Percentiles rank a stretch among this genome's conserved stretches.
Evolutionary conservation across 1,284 basidiomycete genomes (phyloP).

Genomic region (Ustilago lituana): DNA sequence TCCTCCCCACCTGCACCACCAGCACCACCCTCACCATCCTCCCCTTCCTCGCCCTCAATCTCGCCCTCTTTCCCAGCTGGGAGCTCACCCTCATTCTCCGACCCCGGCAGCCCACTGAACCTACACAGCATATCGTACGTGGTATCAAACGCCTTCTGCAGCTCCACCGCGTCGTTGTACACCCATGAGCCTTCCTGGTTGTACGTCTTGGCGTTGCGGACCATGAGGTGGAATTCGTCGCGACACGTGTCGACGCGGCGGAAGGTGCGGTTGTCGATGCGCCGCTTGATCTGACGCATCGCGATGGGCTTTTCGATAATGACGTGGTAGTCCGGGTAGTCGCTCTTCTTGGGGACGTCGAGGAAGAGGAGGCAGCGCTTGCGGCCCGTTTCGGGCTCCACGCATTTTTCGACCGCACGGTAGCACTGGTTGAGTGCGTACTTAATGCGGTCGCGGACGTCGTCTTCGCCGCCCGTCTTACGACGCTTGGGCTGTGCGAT

Average conservation of each 20-base stretch:
- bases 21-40: conserved; percentile 16
- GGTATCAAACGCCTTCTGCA: conserved; percentile 61
- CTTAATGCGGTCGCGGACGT: conserved; percentile 74
- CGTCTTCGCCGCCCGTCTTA: conserved; percentile 73
- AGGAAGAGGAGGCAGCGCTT: conserved; percentile 66
- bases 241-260: conserved; percentile 79
- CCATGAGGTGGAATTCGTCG: conserved; percentile 87
- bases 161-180: conserved; percentile 79
- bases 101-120: conserved; percentile 50
- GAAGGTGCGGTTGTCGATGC: conserved; percentile 78
- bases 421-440: conserved; percentile 83
- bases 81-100: conserved; percentile 44
- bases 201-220: conserved; percentile 80
- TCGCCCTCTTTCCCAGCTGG: conserved; percentile 11
- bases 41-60: conserved; percentile 13
- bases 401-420: conserved; percentile 79
- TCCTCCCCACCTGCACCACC: conserved; percentile 16
- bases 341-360: conserved; percentile 70
- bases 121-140: conserved; percentile 56
- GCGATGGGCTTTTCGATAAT: conserved; percentile 81
- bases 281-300: conserved; percentile 85
- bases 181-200: conserved; percentile 81
- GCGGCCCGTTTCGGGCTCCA: conserved; percentile 74
- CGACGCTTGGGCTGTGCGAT: conserved; percentile 72
- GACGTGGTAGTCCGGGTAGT: conserved; percentile 84